Evolutionary conservation across 768 basidiomycete genomes (phyloP).

Genomic region (Cubamyces sp.): DNA sequence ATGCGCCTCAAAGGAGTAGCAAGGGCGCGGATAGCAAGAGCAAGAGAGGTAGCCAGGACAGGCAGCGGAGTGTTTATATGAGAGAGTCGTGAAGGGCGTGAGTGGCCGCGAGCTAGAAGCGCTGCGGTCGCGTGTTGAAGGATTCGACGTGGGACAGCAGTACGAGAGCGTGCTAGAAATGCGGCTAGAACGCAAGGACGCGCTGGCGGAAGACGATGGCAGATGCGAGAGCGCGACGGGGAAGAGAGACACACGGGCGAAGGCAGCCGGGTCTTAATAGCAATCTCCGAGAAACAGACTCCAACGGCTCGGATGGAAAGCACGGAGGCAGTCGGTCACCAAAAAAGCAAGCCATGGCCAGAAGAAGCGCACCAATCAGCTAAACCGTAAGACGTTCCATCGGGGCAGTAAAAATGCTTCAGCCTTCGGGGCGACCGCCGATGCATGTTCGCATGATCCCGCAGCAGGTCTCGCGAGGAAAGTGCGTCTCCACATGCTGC

Average conservation of each 20-base stretch:
- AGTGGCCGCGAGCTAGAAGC: constrained; percentile 5
- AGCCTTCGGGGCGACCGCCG: constrained; percentile 3
- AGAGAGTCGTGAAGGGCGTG: not conserved
- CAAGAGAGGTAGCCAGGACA: constrained; percentile 1
- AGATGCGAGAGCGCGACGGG: not conserved
- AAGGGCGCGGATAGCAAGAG: constrained; percentile 1
- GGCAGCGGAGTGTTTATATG: not conserved
- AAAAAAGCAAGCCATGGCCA: not conserved
- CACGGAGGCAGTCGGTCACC: constrained; percentile 5
- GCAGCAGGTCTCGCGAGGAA: constrained; percentile 3
- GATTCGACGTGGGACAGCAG: constrained; percentile 1
- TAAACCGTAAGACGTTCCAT: not conserved
- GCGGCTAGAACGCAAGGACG: not conserved
- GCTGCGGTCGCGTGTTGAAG: constrained; percentile 2
- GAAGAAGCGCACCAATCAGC: not conserved
- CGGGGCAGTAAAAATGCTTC: not conserved
- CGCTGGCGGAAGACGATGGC: not conserved
- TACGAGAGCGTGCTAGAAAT: not conserved
- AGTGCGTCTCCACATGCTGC: not conserved
- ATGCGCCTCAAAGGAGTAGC: not conserved
- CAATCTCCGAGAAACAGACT: not conserved
- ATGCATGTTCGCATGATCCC: not conserved
- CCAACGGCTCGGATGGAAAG: constrained; percentile 1
- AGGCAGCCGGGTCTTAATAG: not conserved
- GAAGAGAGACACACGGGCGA: not conserved